Percentiles rank a stretch among this genome's conserved stretches.
Evolutionary conservation across 2,329 filamentous ascomycete species (phyloP).

Genomic region (Xylaria multiplex): DNA sequence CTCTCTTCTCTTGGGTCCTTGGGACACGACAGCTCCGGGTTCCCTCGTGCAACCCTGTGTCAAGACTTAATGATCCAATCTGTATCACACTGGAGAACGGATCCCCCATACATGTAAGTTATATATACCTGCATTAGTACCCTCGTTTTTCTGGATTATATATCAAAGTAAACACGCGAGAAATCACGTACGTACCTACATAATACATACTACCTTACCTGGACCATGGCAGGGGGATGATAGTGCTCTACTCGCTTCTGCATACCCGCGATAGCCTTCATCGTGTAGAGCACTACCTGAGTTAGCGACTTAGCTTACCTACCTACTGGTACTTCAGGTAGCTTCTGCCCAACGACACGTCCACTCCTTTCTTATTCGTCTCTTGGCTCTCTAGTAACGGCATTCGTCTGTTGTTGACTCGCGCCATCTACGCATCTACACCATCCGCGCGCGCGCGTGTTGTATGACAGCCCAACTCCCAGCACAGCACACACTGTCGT

Average conservation of each 20-base stretch:
- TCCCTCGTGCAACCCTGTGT: slow-evolving; percentile 37
- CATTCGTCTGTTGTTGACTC: slow-evolving; percentile 26
- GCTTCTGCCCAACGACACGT: slow-evolving; percentile 39
- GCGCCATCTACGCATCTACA: slow-evolving; percentile 33
- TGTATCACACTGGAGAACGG: slow-evolving; percentile 33
- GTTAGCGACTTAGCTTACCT: slow-evolving; percentile 32
- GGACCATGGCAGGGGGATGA: slow-evolving; percentile 31
- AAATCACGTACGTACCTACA: slow-evolving; percentile 36
- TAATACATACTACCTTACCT: slow-evolving; percentile 32
- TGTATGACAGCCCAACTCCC: slow-evolving; percentile 37
- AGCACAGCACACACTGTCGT: slow-evolving; percentile 28
- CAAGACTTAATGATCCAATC: slow-evolving; percentile 28
- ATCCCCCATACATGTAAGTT: slow-evolving; percentile 31
- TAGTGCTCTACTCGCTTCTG: slow-evolving; percentile 33
- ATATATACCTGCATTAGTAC: slow-evolving; percentile 36
- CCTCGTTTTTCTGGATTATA: slow-evolving; percentile 31
- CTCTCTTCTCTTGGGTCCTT: slow-evolving; percentile 16
- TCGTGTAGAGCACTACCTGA: slow-evolving; percentile 33
- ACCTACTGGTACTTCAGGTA: slow-evolving; percentile 35
- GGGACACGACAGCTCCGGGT: slow-evolving; percentile 34
- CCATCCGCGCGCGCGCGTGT: slow-evolving; percentile 27
- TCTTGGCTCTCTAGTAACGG: slow-evolving; percentile 27
- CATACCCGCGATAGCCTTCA: slow-evolving; percentile 37
- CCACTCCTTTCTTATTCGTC: slow-evolving; percentile 35
- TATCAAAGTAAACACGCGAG: slow-evolving; percentile 35